phyloP scores from a whole-genome alignment of 2,329 filamentous ascomycete species.

The Fusarium redolens region DNA sequence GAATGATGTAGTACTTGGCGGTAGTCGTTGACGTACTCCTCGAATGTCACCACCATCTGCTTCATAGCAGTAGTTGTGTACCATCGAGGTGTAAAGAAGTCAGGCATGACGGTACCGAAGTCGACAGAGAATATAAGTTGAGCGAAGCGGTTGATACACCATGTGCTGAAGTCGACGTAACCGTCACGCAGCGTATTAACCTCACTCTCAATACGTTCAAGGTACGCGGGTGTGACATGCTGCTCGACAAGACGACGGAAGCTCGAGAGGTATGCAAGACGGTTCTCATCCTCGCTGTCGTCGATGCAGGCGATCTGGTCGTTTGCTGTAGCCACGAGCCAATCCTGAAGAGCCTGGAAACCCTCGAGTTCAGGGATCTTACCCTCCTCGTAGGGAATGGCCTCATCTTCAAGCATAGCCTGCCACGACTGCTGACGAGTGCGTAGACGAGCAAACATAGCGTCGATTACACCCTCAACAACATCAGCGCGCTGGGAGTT shows the following conservation, averaged over 20 bases:
- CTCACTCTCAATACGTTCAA: constrained; percentile 78
- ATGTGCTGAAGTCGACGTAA: constrained; percentile 94
- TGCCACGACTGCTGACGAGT: constrained; percentile 88
- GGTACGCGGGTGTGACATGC: constrained; percentile 82
- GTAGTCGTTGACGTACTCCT: constrained; percentile 94
- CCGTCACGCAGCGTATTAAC: constrained; percentile 83
- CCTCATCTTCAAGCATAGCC: constrained; percentile 87
- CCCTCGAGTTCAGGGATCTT: constrained; percentile 68
- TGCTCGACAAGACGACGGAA: constrained; percentile 87
- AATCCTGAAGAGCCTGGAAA: constrained; percentile 88
- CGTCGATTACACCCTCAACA: constrained; percentile 92
- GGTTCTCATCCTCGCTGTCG: constrained; percentile 81
- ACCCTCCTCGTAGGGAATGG: constrained; percentile 74
- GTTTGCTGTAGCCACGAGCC: constrained; percentile 96
- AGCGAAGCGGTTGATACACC: constrained; percentile 90
- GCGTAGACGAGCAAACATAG: constrained; percentile 91
- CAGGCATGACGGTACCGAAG: constrained; percentile 83
- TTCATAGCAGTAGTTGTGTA: constrained; percentile 89
- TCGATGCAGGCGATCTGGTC: constrained; percentile 99
- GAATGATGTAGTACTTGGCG: constrained; percentile 84
- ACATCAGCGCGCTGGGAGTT: constrained; percentile 90
- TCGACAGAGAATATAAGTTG: constrained; percentile 90
- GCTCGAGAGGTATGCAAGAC: constrained; percentile 83
- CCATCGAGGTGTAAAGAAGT: constrained; percentile 93
- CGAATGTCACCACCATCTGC: constrained; percentile 93